Evolutionary conservation across 176 grass and related monocot species (phyloP).

Genomic region (Aegilops bicornis): DNA sequence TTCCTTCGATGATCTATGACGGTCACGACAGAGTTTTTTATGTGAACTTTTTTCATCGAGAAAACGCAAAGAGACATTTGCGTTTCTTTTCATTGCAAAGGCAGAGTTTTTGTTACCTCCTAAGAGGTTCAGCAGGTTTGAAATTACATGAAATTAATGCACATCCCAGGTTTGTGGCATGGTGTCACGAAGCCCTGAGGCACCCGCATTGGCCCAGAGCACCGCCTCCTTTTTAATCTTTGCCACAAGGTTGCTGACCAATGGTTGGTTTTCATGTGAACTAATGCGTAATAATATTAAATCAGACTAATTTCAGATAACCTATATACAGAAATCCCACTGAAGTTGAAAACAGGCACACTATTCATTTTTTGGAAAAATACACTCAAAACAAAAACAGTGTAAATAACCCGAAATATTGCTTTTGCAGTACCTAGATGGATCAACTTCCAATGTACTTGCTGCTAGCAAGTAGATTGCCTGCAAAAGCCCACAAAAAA

Average conservation of each 20-base stretch:
- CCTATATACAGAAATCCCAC: neutral
- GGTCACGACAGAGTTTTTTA: neutral
- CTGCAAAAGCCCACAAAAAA: slow-evolving; percentile 37
- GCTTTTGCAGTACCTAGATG: slow-evolving; percentile 60
- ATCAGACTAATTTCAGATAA: neutral
- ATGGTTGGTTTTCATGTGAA: neutral
- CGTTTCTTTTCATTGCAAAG: no score
- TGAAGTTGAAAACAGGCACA: neutral
- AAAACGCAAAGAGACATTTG: no score
- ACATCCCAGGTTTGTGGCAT: no score
- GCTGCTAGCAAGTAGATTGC: slow-evolving; percentile 94
- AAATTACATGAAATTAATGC: no score
- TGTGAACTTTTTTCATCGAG: neutral
- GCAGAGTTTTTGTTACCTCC: no score
- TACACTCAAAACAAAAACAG: slow-evolving; percentile 10
- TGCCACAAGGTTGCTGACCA: no score
- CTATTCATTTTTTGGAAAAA: neutral
- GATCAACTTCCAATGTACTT: slow-evolving; percentile 80
- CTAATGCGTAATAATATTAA: neutral
- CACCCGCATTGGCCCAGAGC: no score
- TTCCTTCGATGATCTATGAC: neutral
- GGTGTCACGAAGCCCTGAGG: no score
- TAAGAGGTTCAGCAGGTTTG: no score
- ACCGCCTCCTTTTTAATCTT: no score
- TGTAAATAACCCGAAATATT: neutral